A percentile compares a stretch with the other conserved stretches of the same genome.
These are phyloP conservation scores for Gamarada debralockiae DNA, from an alignment of 495 filamentous ascomycete species.

Conservation along the genomic window DNA sequence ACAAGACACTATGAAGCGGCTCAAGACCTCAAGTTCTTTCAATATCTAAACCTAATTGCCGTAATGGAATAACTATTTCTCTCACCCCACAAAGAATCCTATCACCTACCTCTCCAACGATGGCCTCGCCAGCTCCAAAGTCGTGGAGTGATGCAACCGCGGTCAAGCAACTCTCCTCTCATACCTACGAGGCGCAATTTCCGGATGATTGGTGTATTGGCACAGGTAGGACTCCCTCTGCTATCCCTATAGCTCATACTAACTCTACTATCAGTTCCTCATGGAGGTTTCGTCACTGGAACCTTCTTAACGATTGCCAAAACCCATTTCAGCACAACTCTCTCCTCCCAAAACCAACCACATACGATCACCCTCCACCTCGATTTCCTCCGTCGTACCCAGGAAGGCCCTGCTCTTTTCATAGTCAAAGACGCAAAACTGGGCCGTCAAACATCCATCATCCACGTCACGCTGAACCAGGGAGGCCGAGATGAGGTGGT, in stretches of 20 bases:
- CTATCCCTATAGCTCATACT: neutral
- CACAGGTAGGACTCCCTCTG: constrained; percentile 43
- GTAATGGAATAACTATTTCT: too few relatives aligned
- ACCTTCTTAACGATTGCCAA: constrained; percentile 54
- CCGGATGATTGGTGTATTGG: constrained; percentile 69
- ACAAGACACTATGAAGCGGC: too few relatives aligned
- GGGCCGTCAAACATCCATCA: constrained; percentile 61
- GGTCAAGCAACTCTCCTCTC: constrained; percentile 48
- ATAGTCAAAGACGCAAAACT: constrained; percentile 69
- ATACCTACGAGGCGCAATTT: constrained; percentile 59
- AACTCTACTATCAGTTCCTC: constrained; percentile 55
- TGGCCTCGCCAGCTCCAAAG: neutral
- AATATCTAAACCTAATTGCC: too few relatives aligned
- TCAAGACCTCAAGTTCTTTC: too few relatives aligned
- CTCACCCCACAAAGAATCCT: too few relatives aligned
- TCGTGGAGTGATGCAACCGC: constrained; percentile 56
- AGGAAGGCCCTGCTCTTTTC: constrained; percentile 57
- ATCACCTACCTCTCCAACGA: neutral
- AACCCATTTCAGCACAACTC: constrained; percentile 61
- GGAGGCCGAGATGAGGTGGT: constrained; percentile 55
- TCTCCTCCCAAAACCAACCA: constrained; percentile 55
- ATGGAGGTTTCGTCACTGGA: constrained; percentile 75
- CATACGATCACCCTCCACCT: constrained; percentile 66
- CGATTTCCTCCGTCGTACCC: constrained; percentile 67
- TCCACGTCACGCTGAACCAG: constrained; percentile 63